Evolutionary conservation across 164 flowering plant genomes (phyloP).

Genomic region (Malania oleifera): DNA sequence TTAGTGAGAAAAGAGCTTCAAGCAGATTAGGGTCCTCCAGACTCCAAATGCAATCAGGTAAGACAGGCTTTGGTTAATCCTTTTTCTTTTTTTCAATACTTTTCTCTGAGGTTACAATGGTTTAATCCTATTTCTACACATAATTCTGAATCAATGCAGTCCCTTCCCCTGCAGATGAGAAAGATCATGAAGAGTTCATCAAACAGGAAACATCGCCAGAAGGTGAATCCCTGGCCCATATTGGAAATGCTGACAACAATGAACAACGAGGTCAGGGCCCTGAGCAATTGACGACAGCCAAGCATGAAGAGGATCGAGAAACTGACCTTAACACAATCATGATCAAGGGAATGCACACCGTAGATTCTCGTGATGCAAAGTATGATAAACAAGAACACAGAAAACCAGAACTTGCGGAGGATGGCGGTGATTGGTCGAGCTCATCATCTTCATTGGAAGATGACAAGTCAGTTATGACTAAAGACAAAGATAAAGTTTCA

Average conservation of each 20-base stretch:
- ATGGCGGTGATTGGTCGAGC: conserved; percentile 2
- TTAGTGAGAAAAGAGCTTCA: neutral
- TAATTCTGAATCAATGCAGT: neutral
- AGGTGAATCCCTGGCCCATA: neutral
- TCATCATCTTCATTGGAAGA: conserved; percentile 22
- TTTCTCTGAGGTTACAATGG: neutral
- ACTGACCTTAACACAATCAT: neutral
- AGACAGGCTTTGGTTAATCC: neutral
- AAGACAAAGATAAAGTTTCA: conserved; percentile 9
- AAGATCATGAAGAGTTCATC: conserved; percentile 5
- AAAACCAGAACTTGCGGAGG: conserved; percentile 10
- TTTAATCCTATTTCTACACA: neutral
- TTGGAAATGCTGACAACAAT: neutral
- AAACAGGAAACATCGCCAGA: conserved; percentile 3
- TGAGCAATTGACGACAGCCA: neutral
- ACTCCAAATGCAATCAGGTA: conserved; percentile 19
- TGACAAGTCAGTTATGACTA: neutral
- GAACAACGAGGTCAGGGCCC: conserved; percentile 5
- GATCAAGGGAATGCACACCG: neutral
- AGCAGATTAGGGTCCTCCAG: conserved; percentile 9
- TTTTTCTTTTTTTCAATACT: neutral
- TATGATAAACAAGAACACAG: conserved; percentile 2
- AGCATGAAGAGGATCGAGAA: neutral
- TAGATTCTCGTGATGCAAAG: neutral
- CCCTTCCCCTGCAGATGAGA: conserved; percentile 15